A percentile compares a stretch with the other conserved stretches of the same genome.
These are phyloP conservation scores for Xylaria sp. DNA, from an alignment of 2,329 filamentous ascomycete species.

Conservation along the genomic window DNA sequence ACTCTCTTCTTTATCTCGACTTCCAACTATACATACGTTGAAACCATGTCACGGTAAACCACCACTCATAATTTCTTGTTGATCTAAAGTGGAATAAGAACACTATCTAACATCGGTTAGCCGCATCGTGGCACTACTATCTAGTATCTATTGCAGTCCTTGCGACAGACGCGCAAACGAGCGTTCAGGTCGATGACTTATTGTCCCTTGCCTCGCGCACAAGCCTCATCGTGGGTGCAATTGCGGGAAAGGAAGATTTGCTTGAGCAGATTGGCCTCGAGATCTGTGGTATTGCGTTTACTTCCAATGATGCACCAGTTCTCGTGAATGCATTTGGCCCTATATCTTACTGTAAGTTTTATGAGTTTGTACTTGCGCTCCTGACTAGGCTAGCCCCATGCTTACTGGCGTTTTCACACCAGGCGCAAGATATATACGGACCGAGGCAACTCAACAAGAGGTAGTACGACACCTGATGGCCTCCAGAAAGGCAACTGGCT, in stretches of 20 bases:
- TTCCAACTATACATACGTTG: constrained; percentile 56
- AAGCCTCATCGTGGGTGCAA: neutral
- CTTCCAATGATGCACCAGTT: constrained; percentile 55
- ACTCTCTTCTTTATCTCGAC: constrained; percentile 31
- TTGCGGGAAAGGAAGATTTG: constrained; percentile 40
- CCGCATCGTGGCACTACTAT: constrained; percentile 57
- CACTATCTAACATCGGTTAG: constrained; percentile 45
- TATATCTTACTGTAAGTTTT: constrained; percentile 57
- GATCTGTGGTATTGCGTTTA: constrained; percentile 59
- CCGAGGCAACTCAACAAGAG: constrained; percentile 48
- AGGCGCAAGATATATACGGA: constrained; percentile 51
- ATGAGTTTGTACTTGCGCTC: neutral
- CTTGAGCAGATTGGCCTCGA: constrained; percentile 52
- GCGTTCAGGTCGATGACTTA: constrained; percentile 26
- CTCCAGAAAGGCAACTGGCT: constrained; percentile 52
- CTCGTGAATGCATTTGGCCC: constrained; percentile 62
- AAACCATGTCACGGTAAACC: constrained; percentile 57
- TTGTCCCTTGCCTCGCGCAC: constrained; percentile 16
- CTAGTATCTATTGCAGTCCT: constrained; percentile 53
- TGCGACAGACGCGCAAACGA: constrained; percentile 30
- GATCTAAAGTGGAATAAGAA: neutral
- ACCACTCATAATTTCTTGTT: neutral
- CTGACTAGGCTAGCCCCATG: neutral
- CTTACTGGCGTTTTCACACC: neutral
- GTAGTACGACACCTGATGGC: constrained; percentile 49